A percentile compares a stretch with the other conserved stretches of the same genome.
Evolutionary conservation across 2,329 filamentous ascomycete genomes (phyloP).

Genomic region (Phaeophleospora eucalypticola): DNA sequence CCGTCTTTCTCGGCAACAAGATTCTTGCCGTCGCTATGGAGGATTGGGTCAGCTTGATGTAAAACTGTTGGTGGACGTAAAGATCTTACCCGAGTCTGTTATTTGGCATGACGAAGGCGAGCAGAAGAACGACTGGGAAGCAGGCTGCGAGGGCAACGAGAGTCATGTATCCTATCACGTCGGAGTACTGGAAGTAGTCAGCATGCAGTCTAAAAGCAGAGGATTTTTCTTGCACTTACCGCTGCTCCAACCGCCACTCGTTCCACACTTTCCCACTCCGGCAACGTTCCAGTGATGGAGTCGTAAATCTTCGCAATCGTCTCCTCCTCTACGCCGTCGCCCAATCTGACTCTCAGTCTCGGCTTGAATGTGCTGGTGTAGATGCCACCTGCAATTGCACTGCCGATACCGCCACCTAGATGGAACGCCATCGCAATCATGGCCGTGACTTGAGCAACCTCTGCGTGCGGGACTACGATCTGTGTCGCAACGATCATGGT

Average conservation of each 20-base stretch:
- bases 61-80: background rate
- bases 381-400: constrained; percentile 45
- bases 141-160: constrained; percentile 10
- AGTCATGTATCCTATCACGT: constrained; percentile 22
- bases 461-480: constrained; percentile 43
- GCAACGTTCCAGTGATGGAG: constrained; percentile 43
- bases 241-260: constrained; percentile 39
- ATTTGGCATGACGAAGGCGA: background rate
- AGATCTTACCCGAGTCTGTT: background rate
- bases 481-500: constrained; percentile 26
- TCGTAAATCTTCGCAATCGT: constrained; percentile 41
- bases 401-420: constrained; percentile 41
- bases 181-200: constrained; percentile 15
- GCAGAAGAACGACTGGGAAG: background rate
- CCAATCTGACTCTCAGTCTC: constrained; percentile 37
- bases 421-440: constrained; percentile 35
- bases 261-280: constrained; percentile 40
- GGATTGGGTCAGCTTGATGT: background rate
- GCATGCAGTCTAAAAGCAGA: constrained; percentile 25
- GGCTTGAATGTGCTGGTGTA: constrained; percentile 46
- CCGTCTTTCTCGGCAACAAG: background rate
- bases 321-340: constrained; percentile 27
- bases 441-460: constrained; percentile 48
- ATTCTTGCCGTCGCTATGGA: background rate
- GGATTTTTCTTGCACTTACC: constrained; percentile 5